Percentiles rank a stretch among this genome's conserved stretches.
These are phyloP conservation scores for Priceomyces fermenticarens DNA, from an alignment of 805 yeast genomes.

Conservation along the genomic window DNA sequence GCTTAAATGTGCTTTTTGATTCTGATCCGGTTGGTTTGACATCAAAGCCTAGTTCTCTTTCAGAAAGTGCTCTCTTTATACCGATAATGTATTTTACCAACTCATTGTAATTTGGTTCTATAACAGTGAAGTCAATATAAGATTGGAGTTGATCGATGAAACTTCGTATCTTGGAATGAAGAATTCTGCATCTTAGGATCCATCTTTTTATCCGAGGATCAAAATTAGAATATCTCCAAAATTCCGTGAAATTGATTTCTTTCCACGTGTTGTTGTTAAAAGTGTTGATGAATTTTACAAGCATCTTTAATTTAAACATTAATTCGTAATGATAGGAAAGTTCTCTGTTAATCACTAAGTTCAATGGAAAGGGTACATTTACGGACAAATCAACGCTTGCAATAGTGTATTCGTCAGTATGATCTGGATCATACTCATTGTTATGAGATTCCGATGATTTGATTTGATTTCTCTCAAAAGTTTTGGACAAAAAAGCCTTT, in stretches of 20 bases:
- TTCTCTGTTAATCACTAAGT: slow-evolving; percentile 67
- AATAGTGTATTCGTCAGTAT: slow-evolving; percentile 40
- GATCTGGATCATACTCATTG: slow-evolving; percentile 19
- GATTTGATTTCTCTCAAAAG: slow-evolving; percentile 25
- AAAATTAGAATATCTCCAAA: slow-evolving; percentile 59
- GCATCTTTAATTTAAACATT: slow-evolving; percentile 66
- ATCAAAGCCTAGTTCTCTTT: slow-evolving; percentile 11
- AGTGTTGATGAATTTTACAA: slow-evolving; percentile 60
- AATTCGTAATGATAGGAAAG: slow-evolving; percentile 76
- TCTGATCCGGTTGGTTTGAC: slow-evolving; percentile 1
- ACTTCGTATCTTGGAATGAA: slow-evolving; percentile 57
- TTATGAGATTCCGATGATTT: slow-evolving; percentile 9
- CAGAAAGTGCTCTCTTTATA: slow-evolving; percentile 7
- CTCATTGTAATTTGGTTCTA: slow-evolving; percentile 51
- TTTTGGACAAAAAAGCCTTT: slow-evolving; percentile 42
- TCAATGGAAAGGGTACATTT: slow-evolving; percentile 83
- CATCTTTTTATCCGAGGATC: slow-evolving; percentile 46
- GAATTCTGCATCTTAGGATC: slow-evolving; percentile 51
- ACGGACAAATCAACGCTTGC: slow-evolving; percentile 55
- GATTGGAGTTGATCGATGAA: slow-evolving; percentile 54
- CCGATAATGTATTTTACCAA: slow-evolving; percentile 27
- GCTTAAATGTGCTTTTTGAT: neutral
- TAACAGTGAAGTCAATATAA: slow-evolving; percentile 57
- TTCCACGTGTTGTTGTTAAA: slow-evolving; percentile 67
- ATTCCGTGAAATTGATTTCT: slow-evolving; percentile 59